A percentile compares a stretch with the other conserved stretches of the same genome.
phyloP scores from a whole-genome alignment of 2,329 filamentous ascomycete species.

The Fusarium odoratissimum region DNA sequence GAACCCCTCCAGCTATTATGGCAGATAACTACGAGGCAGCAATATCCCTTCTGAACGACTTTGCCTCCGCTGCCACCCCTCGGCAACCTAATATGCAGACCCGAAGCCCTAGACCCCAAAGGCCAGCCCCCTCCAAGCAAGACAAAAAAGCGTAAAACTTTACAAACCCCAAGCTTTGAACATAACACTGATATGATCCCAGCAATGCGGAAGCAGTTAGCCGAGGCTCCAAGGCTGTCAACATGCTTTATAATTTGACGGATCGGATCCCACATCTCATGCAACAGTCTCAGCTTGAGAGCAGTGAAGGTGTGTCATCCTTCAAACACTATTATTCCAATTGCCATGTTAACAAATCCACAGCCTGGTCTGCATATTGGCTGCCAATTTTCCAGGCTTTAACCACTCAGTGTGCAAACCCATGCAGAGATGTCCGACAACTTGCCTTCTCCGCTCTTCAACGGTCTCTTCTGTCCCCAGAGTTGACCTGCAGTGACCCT shows the following conservation, averaged over 20 bases:
- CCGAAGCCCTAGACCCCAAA: constrained; percentile 62
- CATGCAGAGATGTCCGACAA: constrained; percentile 91
- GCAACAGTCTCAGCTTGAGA: constrained; percentile 91
- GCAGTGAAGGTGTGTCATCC: constrained; percentile 74
- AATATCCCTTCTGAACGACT: constrained; percentile 86
- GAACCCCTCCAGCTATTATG: constrained; percentile 83
- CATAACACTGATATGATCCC: background rate
- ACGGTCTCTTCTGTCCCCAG: constrained; percentile 83
- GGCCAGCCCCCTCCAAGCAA: constrained; percentile 45
- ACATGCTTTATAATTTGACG: constrained; percentile 84
- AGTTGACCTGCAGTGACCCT: constrained; percentile 84
- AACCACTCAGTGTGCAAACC: constrained; percentile 91
- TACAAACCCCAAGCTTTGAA: background rate
- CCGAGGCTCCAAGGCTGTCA: constrained; percentile 83
- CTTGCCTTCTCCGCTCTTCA: constrained; percentile 89
- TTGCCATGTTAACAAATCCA: constrained; percentile 24
- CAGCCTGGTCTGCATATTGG: constrained; percentile 98
- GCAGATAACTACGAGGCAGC: constrained; percentile 96
- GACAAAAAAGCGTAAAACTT: constrained; percentile 43
- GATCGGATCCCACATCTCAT: constrained; percentile 86
- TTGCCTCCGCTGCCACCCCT: constrained; percentile 84
- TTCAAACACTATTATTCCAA: background rate
- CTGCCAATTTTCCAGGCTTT: constrained; percentile 91
- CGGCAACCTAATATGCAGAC: constrained; percentile 77
- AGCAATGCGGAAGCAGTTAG: constrained; percentile 68